Evolutionary conservation across 225 moss, liverwort and hornwort species (phyloP).

Genomic region (Takakia lepidozioides): DNA sequence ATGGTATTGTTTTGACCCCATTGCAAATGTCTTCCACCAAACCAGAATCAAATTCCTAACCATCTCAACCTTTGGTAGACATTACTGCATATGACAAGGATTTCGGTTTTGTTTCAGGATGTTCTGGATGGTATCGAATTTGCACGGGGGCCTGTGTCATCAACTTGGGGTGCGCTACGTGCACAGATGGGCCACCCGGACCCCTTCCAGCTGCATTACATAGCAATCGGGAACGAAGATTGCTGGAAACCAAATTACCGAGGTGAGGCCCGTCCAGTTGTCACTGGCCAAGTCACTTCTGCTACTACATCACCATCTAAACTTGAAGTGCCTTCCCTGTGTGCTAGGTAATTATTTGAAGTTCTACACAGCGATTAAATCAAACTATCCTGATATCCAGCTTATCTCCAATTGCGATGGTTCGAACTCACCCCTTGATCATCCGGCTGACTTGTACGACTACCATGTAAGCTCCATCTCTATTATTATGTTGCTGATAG

Average conservation of each 20-base stretch:
- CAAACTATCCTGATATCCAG: conserved; percentile 67
- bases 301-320: too few relatives aligned
- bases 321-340: too few relatives aligned
- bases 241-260: conserved; percentile 73
- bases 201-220: conserved; percentile 56
- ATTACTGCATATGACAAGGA: too few relatives aligned
- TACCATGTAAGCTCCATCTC: conserved; percentile 40
- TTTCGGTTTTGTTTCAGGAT: too few relatives aligned
- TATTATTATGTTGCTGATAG: too few relatives aligned
- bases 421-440: conserved; percentile 45
- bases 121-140: conserved; percentile 80
- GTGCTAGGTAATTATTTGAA: conserved; percentile 67
- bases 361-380: conserved; percentile 85
- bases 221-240: conserved; percentile 92
- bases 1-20: too few relatives aligned
- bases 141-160: conserved; percentile 61
- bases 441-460: conserved; percentile 91
- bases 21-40: too few relatives aligned
- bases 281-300: too few relatives aligned
- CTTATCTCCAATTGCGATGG: conserved; percentile 89
- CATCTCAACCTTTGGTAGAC: too few relatives aligned
- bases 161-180: conserved; percentile 73
- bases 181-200: conserved; percentile 86
- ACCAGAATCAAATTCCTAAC: too few relatives aligned
- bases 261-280: conserved; percentile 41